These are phyloP conservation scores for Eucalyptus paniculata DNA, from an alignment of 345 rosid genomes.

Conservation along the genomic window DNA sequence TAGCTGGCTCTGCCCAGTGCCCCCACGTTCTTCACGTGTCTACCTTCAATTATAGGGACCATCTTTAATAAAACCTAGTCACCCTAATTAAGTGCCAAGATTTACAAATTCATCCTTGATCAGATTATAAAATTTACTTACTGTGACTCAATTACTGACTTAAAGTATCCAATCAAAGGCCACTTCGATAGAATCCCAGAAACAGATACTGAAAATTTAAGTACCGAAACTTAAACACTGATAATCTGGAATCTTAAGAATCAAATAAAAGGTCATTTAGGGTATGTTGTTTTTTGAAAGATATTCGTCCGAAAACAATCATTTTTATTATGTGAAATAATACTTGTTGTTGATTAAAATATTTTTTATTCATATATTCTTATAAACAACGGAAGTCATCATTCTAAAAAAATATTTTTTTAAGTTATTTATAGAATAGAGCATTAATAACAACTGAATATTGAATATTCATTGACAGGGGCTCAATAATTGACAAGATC, in stretches of 20 bases:
- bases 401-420: neutral
- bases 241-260: neutral
- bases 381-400: neutral
- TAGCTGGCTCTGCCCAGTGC: neutral
- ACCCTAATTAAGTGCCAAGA: neutral
- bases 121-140: neutral
- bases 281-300: neutral
- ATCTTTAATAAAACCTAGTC: neutral
- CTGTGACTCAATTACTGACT: neutral
- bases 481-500: neutral
- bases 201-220: neutral
- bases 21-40: neutral
- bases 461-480: neutral
- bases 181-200: neutral
- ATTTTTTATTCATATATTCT: neutral
- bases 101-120: neutral
- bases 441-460: neutral
- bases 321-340: neutral
- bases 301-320: neutral
- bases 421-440: neutral
- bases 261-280: neutral
- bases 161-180: neutral
- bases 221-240: neutral
- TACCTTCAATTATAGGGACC: rapidly evolving
- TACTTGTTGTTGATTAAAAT: neutral